A percentile compares a stretch with the other conserved stretches of the same genome.
These are phyloP conservation scores for Vitis rotundifolia DNA, from an alignment of 164 flowering plant species.

Conservation along the genomic window DNA sequence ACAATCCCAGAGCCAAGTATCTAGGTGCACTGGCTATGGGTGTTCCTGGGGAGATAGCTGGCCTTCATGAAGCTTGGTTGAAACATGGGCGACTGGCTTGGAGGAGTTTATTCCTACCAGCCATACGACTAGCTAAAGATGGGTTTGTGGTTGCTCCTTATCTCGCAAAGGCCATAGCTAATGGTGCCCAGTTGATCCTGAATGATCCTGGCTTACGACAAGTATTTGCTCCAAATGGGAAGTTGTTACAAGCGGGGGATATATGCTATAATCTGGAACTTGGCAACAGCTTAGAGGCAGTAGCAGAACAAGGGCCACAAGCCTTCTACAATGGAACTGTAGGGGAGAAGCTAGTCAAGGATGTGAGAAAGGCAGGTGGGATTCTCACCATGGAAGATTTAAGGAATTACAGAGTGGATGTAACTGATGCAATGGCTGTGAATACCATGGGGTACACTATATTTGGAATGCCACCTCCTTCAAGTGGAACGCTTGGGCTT, in stretches of 20 bases:
- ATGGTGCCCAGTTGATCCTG: constrained; percentile 21
- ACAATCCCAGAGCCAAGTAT: constrained; percentile 45
- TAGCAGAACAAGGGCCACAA: constrained; percentile 78
- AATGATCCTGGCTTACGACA: constrained; percentile 65
- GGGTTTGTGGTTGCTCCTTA: constrained; percentile 68
- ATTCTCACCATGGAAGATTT: constrained; percentile 91
- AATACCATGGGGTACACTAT: constrained; percentile 71
- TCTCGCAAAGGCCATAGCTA: constrained; percentile 36
- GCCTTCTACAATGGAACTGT: constrained; percentile 74
- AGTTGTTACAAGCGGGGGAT: constrained; percentile 64
- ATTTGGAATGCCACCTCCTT: constrained; percentile 96
- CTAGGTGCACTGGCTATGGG: constrained; percentile 75
- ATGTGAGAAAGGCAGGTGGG: constrained; percentile 82
- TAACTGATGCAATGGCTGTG: constrained; percentile 57
- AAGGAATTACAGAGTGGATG: constrained; percentile 63
- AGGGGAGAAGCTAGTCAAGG: constrained; percentile 73
- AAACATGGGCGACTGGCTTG: constrained; percentile 76
- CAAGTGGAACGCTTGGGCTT: constrained; percentile 88
- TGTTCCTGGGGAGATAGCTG: constrained; percentile 95
- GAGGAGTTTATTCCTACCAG: constrained; percentile 68
- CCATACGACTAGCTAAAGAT: constrained; percentile 73
- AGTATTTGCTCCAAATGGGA: constrained; percentile 76
- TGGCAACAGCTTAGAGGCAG: constrained; percentile 53
- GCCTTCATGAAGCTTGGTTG: constrained; percentile 82
- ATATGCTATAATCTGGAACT: constrained; percentile 73